Evolutionary conservation across 1,284 basidiomycete species (phyloP).

Genomic region (Rhodotorula sp.): DNA sequence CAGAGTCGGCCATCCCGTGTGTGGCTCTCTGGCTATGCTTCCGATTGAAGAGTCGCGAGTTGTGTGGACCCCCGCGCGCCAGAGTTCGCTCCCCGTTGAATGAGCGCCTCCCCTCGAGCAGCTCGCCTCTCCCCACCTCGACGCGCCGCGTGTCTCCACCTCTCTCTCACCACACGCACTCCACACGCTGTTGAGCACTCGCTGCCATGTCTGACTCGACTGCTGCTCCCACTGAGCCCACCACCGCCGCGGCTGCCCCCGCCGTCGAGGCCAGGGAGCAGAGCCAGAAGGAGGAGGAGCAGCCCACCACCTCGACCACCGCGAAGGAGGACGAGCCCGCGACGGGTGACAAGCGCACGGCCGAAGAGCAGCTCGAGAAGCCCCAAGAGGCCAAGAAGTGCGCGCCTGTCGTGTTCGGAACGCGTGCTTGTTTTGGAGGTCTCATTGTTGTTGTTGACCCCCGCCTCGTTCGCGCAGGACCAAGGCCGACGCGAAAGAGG

Average conservation of each 20-base stretch:
- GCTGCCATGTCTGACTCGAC: constrained; percentile 10
- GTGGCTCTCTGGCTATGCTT: no score
- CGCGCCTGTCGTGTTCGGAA: no score
- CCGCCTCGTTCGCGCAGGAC: neutral
- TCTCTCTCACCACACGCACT: neutral
- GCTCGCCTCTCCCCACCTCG: neutral
- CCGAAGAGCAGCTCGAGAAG: constrained; percentile 14
- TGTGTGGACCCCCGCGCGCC: no score
- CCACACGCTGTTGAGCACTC: neutral
- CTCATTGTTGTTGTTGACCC: neutral
- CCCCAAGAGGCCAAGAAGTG: constrained; percentile 22
- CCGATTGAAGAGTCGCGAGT: no score
- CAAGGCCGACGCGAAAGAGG: constrained; percentile 11
- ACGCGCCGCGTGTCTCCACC: neutral
- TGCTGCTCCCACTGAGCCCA: neutral
- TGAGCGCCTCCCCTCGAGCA: neutral
- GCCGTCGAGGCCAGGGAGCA: constrained; percentile 5
- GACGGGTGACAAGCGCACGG: constrained; percentile 15
- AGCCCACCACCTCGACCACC: neutral
- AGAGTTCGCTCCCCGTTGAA: no score
- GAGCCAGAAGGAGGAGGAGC: no score
- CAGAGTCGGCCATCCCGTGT: no score
- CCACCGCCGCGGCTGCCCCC: constrained; percentile 14
- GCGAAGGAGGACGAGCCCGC: constrained; percentile 1
- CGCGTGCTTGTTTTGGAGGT: no score